Base-by-base conservation (phyloP, 306 rosid genomes). In the Quercus dentata region DNA sequence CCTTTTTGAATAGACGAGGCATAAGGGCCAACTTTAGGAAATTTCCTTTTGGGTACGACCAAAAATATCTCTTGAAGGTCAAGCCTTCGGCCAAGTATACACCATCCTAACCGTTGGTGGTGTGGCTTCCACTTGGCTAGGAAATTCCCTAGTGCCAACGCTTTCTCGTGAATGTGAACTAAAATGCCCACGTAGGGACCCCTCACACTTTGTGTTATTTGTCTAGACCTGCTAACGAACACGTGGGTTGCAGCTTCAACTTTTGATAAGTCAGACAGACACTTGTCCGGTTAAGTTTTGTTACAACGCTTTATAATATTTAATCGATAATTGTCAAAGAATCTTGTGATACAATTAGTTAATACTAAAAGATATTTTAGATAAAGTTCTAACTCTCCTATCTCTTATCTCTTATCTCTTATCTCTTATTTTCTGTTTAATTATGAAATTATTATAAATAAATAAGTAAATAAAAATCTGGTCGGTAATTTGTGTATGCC, bases 21-120 rank as follows among this genome's bases (percentile, higher is more conserved):
- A 71, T 77, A 49, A 33, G 1, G 77, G 25, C 73, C 38, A 28
- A 25, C 12, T 41, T 17, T 51, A 19, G 69, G 83, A 84, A 86
- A 80, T 49, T 85, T 86, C 84, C 67, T 23, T 3, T 3, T 20
- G 38, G 5, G 3, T 11, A 18, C 35, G 15, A 3, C 25, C 1
- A 52, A 59, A 31, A 52, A 38, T 1, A 6, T 13, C 13, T 5
- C 25, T n/a, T 10, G 0, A 1, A 14, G 71, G 73, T 71, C 13
- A 6, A 59, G 65, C 18, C 21, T 79, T 62, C n/a, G 5, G 68
- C 78, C 83, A 79, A 44, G 73, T 75, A 74, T 59, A 0, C n/a
- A 3, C 54, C 17, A 4, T 30, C 65, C 17, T 52, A 2, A 11
- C 58, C 68, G 21, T 54, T 10, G 4, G 55, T 51, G 15, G n/a